Percentiles rank a stretch among this genome's conserved stretches.
These are phyloP conservation scores for Suillus cothurnatus DNA, from an alignment of 768 basidiomycete genomes.

Conservation along the genomic window DNA sequence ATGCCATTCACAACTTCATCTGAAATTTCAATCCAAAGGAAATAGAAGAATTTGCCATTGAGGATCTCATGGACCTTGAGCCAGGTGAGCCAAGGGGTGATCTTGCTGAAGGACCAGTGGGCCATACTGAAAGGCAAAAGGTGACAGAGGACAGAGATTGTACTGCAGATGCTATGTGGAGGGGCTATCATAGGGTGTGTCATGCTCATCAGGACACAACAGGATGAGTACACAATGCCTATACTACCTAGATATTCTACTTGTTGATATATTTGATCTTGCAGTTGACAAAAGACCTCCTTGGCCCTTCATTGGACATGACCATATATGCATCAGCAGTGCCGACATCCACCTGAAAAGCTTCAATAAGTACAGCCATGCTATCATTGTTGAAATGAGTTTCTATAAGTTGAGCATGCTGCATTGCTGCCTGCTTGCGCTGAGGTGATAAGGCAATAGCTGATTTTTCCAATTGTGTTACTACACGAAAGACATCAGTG, in stretches of 20 bases:
- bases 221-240: neutral
- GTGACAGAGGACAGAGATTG: neutral
- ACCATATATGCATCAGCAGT: neutral
- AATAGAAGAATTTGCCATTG: neutral
- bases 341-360: neutral
- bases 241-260: neutral
- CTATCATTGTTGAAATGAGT: neutral
- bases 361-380: neutral
- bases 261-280: neutral
- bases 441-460: neutral
- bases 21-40: conserved; percentile 13
- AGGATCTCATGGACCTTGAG: neutral
- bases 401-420: neutral
- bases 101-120: neutral
- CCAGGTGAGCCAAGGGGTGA: neutral
- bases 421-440: neutral
- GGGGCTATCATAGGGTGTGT: neutral
- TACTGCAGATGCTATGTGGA: neutral
- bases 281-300: neutral
- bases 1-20: conserved; percentile 30
- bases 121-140: neutral
- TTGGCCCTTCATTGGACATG: neutral
- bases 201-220: neutral
- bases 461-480: neutral
- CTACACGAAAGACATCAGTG: neutral